phyloP scores from a whole-genome alignment of 768 basidiomycete species.

The Pleurotus platypus region DNA sequence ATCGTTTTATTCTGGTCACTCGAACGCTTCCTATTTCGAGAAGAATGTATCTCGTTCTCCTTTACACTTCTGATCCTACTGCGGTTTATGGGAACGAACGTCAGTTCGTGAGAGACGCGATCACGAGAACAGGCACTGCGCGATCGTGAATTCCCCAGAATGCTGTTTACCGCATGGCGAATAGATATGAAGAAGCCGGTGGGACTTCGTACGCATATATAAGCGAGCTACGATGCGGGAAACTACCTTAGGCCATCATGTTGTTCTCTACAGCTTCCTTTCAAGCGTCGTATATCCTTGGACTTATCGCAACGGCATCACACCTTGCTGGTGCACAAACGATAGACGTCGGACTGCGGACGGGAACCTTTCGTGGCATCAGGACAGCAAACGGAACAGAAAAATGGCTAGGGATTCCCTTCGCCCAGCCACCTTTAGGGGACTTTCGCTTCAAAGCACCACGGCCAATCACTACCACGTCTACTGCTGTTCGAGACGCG shows the following conservation, averaged over 20 bases:
- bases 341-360: constrained; percentile 18
- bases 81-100: not conserved
- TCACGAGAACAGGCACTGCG: not conserved
- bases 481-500: constrained; percentile 27
- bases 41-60: not conserved
- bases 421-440: constrained; percentile 43
- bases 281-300: not conserved
- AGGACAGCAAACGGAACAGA: constrained; percentile 32
- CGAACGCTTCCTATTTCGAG: too few species aligned
- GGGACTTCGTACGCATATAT: too few species aligned
- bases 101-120: not conserved
- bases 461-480: constrained; percentile 22
- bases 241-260: not conserved
- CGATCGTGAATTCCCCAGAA: not conserved
- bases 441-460: constrained; percentile 43
- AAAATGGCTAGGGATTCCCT: constrained; percentile 48
- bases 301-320: not conserved
- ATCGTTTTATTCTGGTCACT: too few species aligned
- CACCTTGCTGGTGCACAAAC: not conserved
- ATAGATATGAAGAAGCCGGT: not conserved
- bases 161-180: not conserved
- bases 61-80: not conserved
- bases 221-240: too few species aligned
- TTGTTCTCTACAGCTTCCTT: not conserved
- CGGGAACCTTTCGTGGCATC: constrained; percentile 35